Conservation (phyloP, 768 basidiomycete species). For the Tricholoma hemisulphureum region DNA sequence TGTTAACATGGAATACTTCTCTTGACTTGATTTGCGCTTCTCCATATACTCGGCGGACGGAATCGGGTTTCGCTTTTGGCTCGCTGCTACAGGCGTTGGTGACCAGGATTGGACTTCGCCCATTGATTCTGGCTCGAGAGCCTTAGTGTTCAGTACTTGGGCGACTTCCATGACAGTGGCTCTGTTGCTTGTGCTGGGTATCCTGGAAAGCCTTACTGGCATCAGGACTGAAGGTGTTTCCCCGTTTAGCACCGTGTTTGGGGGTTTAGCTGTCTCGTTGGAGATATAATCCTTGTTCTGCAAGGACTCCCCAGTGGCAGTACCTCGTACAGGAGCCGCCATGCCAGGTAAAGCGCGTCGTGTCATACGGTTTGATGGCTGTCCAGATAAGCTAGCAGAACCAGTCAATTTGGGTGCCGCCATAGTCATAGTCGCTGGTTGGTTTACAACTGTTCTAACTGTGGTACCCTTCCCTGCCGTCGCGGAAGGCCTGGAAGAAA, state of each 20-base stretch:
- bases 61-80: conserved; percentile 19
- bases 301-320: not conserved
- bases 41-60: conserved; percentile 39
- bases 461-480: not conserved
- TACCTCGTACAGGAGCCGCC: conserved; percentile 9
- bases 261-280: not conserved
- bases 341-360: conserved; percentile 45
- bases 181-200: conserved; percentile 67
- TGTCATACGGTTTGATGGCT: not conserved
- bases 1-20: conserved; percentile 59
- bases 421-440: not conserved
- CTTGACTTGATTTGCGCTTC: conserved; percentile 64
- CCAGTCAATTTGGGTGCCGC: not conserved
- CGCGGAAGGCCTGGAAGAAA: not conserved
- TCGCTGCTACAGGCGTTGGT: conserved; percentile 11
- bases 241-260: not conserved
- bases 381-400: not conserved
- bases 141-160: conserved; percentile 43
- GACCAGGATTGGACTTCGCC: not conserved
- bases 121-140: conserved; percentile 19
- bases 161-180: conserved; percentile 80
- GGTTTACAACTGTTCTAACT: not conserved
- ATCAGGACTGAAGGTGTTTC: conserved; percentile 24
- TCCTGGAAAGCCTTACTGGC: conserved; percentile 49
- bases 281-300: no score